Conservation (phyloP, 305 asterid species). For the Lippia alba region DNA sequence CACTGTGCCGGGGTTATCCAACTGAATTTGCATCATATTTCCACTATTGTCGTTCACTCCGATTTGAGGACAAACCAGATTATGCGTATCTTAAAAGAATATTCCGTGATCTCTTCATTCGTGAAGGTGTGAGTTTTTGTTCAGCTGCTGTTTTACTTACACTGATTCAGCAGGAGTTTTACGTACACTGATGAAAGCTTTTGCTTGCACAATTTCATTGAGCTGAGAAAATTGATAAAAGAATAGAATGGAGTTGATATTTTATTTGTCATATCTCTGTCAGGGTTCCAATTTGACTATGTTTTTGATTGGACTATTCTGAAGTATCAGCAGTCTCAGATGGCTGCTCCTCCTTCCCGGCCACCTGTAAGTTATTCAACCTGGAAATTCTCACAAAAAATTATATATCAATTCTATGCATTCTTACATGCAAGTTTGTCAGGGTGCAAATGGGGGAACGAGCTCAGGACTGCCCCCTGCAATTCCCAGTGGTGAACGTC, state of each 20-base stretch:
- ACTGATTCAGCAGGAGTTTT: not conserved
- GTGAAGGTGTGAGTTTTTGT: conserved; percentile 68
- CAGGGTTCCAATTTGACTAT: conserved; percentile 97
- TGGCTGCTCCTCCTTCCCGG: conserved; percentile 87
- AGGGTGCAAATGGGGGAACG: conserved; percentile 85
- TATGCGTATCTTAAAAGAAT: conserved; percentile 94
- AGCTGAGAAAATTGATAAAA: not conserved
- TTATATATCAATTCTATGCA: conserved; percentile 8
- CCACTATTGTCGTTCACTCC: conserved; percentile 94
- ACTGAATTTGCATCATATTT: conserved; percentile 94
- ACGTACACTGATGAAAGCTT: conserved; percentile 5
- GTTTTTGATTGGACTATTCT: conserved; percentile 97
- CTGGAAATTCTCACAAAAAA: conserved; percentile 5
- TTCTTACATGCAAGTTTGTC: conserved; percentile 23
- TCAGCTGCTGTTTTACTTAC: conserved; percentile 15
- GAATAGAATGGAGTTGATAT: not conserved
- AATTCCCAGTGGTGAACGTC: conserved; percentile 70
- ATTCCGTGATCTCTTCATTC: conserved; percentile 96
- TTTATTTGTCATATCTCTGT: conserved; percentile 24
- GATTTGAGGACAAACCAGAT: conserved; percentile 95
- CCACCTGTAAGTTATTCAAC: conserved; percentile 59
- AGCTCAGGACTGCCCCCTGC: conserved; percentile 95
- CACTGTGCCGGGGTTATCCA: conserved; percentile 90
- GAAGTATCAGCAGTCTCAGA: conserved; percentile 96
- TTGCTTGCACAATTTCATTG: not conserved